Percentiles rank a stretch among this genome's conserved stretches.
These are phyloP conservation scores for Ricinus communis DNA, from an alignment of 345 rosid species.

Conservation along the genomic window DNA sequence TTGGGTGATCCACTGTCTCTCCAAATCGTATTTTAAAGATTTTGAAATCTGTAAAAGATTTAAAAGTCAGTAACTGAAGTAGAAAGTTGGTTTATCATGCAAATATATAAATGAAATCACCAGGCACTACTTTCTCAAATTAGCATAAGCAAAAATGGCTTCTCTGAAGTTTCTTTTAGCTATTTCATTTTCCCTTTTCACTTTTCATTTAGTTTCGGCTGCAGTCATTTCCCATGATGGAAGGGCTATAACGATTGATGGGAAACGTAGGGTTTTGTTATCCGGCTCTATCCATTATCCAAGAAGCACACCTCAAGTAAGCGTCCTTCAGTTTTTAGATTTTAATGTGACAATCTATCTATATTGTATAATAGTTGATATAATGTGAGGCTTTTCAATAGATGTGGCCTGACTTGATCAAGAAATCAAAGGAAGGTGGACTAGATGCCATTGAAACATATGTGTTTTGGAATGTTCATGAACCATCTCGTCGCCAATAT, in stretches of 20 bases:
- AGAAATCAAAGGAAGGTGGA: constrained; percentile 21
- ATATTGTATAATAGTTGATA: no score
- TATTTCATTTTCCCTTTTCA: not conserved
- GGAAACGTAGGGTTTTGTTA: constrained; percentile 1
- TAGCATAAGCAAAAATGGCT: not conserved
- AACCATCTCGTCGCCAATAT: constrained; percentile 14
- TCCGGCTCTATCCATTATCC: constrained; percentile 23
- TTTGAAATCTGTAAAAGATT: no score
- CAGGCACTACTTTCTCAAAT: not conserved
- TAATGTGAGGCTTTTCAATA: not conserved
- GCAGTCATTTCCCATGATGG: constrained; percentile 2
- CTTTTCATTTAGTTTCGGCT: not conserved
- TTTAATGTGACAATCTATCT: no score
- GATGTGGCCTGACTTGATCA: constrained; percentile 28
- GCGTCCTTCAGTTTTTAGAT: not conserved
- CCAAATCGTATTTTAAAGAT: no score
- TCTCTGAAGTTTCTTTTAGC: not conserved
- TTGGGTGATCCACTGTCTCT: no score
- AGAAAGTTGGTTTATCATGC: not conserved
- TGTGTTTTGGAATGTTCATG: constrained; percentile 22
- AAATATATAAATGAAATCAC: no score
- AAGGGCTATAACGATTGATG: constrained; percentile 17
- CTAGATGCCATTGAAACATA: constrained; percentile 23
- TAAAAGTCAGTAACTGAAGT: no score
- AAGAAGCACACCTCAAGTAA: constrained; percentile 10